These are phyloP conservation scores for Trichoderma atrobrunneum DNA, from an alignment of 2,329 filamentous ascomycete species.

Conservation along the genomic window DNA sequence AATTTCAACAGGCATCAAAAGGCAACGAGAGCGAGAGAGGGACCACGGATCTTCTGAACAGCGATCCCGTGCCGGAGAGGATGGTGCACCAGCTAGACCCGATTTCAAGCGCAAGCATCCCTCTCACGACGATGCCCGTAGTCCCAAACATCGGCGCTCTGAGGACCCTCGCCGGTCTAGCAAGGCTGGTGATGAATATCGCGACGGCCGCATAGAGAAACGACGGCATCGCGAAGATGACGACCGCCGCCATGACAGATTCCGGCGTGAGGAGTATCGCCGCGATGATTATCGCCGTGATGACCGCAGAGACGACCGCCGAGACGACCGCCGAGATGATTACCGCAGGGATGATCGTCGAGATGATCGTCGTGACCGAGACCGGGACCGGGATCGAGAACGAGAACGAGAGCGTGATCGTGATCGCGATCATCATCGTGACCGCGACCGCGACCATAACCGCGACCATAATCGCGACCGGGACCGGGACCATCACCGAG, in stretches of 20 bases:
- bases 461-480: slow-evolving; percentile 32
- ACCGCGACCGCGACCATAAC: slow-evolving; percentile 33
- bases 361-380: slow-evolving; percentile 17
- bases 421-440: slow-evolving; percentile 22
- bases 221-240: slow-evolving; percentile 33
- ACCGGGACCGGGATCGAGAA: slow-evolving; percentile 23
- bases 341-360: slow-evolving; percentile 22
- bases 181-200: slow-evolving; percentile 38
- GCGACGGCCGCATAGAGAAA: slow-evolving; percentile 33
- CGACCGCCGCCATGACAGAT: slow-evolving; percentile 33
- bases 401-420: slow-evolving; percentile 22
- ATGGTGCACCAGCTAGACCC: slow-evolving; percentile 49
- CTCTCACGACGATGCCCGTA: slow-evolving; percentile 43
- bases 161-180: slow-evolving; percentile 41
- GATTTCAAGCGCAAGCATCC: slow-evolving; percentile 63
- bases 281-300: slow-evolving; percentile 28
- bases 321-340: slow-evolving; percentile 27
- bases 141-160: slow-evolving; percentile 42
- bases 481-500: slow-evolving; percentile 33
- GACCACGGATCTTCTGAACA: slow-evolving; percentile 42
- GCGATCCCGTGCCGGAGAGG: slow-evolving; percentile 50
- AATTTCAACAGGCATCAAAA: slow-evolving; percentile 50
- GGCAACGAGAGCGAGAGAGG: slow-evolving; percentile 47
- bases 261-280: slow-evolving; percentile 37
- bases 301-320: slow-evolving; percentile 26